Percentiles rank a stretch among this genome's conserved stretches.
These are phyloP conservation scores for Neofusicoccum cordaticola DNA, from an alignment of 2,329 filamentous ascomycete genomes.

Conservation along the genomic window DNA sequence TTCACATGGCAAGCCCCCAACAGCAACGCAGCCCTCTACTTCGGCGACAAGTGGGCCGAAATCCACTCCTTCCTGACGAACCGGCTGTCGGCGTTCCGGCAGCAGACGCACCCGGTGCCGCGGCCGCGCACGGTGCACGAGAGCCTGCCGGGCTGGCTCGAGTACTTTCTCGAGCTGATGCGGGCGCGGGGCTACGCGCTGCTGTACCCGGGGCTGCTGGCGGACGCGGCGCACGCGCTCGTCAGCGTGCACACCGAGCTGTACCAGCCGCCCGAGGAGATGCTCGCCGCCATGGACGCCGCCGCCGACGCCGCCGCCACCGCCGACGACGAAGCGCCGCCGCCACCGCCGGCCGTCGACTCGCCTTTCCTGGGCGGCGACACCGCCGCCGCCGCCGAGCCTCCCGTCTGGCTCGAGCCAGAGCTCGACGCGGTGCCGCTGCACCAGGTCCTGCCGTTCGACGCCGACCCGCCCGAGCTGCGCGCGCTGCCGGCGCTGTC, in stretches of 20 bases:
- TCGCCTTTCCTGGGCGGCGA: slow-evolving; percentile 11
- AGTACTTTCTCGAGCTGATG: slow-evolving; percentile 74
- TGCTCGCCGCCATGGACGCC: slow-evolving; percentile 29
- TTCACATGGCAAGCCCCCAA: slow-evolving; percentile 86
- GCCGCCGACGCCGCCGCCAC: too few relatives aligned
- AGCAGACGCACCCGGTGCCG: slow-evolving; percentile 23
- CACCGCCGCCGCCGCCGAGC: slow-evolving; percentile 4
- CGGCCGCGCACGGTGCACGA: slow-evolving; percentile 55
- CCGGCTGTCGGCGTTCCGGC: slow-evolving; percentile 46
- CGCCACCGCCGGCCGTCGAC: too few relatives aligned
- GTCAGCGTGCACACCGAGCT: slow-evolving; percentile 77
- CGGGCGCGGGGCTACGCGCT: slow-evolving; percentile 74
- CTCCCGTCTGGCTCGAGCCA: not conserved
- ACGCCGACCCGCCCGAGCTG: slow-evolving; percentile 41
- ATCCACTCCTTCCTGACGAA: slow-evolving; percentile 76
- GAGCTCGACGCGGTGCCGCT: slow-evolving; percentile 23
- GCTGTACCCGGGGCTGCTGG: slow-evolving; percentile 64
- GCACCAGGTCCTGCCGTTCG: slow-evolving; percentile 27
- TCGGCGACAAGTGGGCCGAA: slow-evolving; percentile 83
- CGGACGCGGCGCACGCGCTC: slow-evolving; percentile 47
- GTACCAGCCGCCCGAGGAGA: slow-evolving; percentile 67
- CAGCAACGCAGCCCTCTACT: slow-evolving; percentile 76
- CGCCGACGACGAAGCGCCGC: too few relatives aligned
- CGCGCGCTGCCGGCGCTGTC: slow-evolving; percentile 57
- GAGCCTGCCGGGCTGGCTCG: slow-evolving; percentile 71